A percentile compares a stretch with the other conserved stretches of the same genome.
Evolutionary conservation across 768 basidiomycete genomes (phyloP).

Genomic region (Cystofilobasidium macerans): DNA sequence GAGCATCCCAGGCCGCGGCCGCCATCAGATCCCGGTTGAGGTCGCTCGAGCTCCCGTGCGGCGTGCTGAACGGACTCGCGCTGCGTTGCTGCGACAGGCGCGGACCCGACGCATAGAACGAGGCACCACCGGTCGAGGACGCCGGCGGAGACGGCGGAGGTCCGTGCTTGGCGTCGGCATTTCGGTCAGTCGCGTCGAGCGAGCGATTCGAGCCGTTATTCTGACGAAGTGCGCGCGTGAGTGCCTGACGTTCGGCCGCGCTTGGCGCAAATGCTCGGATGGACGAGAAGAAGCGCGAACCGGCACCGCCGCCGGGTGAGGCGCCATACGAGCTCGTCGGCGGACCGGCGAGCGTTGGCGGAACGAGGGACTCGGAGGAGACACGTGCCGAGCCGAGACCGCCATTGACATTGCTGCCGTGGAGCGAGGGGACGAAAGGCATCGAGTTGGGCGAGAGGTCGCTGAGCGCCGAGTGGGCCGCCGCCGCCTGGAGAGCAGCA

Average conservation of each 20-base stretch:
- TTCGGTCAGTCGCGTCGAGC: conserved; percentile 14
- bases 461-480: not conserved
- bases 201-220: conserved; percentile 9
- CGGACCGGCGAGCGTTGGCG: not conserved
- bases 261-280: conserved; percentile 79
- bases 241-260: conserved; percentile 71
- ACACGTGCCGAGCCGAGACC: conserved; percentile 4
- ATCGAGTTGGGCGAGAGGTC: conserved; percentile 16
- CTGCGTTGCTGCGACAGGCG: not conserved
- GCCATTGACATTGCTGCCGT: not conserved
- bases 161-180: not conserved
- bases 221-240: conserved; percentile 57
- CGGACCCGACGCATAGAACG: not conserved
- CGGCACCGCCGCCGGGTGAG: conserved; percentile 11
- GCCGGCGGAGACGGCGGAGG: not conserved
- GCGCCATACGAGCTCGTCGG: not conserved
- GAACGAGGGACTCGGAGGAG: conserved; percentile 10
- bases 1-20: conserved; percentile 16
- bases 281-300: conserved; percentile 39
- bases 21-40: conserved; percentile 4
- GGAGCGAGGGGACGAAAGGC: conserved; percentile 19
- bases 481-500: not conserved
- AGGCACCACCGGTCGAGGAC: not conserved
- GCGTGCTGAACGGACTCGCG: conserved; percentile 11
- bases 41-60: conserved; percentile 13